A percentile compares a stretch with the other conserved stretches of the same genome.
phyloP scores from a whole-genome alignment of 2,329 filamentous ascomycete species.

The Elsinoe necatrix region DNA sequence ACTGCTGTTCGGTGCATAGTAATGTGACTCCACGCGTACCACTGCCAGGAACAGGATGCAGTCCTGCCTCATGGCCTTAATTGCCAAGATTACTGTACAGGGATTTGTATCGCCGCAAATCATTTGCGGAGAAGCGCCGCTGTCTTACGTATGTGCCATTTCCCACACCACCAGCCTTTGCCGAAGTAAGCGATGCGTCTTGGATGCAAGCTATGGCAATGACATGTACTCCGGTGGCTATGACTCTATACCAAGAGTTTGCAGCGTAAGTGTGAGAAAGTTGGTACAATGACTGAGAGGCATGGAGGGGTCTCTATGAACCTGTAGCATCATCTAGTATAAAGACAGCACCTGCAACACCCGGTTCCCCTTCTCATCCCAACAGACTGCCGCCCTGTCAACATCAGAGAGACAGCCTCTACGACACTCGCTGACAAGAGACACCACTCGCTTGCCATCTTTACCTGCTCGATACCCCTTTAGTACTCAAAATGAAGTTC shows the following conservation, averaged over 20 bases:
- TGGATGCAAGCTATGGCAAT: not conserved
- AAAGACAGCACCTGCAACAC: not conserved
- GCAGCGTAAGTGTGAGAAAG: slow-evolving; percentile 2
- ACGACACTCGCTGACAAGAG: not conserved
- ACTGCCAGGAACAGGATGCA: slow-evolving; percentile 1
- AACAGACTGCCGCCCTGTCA: not conserved
- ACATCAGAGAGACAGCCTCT: slow-evolving; percentile 2
- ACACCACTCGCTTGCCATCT: slow-evolving; percentile 4
- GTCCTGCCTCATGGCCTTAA: slow-evolving; percentile 6
- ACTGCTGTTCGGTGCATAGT: not conserved
- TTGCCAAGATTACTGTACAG: slow-evolving; percentile 12
- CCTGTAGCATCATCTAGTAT: not conserved
- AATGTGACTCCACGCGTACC: slow-evolving; percentile 8
- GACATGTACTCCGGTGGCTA: slow-evolving; percentile 6
- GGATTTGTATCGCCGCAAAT: slow-evolving; percentile 3
- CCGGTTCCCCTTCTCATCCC: not conserved
- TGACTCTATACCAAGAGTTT: slow-evolving; percentile 11
- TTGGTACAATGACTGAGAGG: not conserved
- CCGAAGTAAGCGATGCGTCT: not conserved
- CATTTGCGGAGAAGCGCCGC: slow-evolving; percentile 5
- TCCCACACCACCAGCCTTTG: slow-evolving; percentile 3
- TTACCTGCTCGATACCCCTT: not conserved
- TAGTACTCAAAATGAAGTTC: slow-evolving; percentile 4
- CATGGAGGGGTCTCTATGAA: not conserved
- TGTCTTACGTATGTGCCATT: slow-evolving; percentile 10